Evolutionary conservation across 768 basidiomycete species (phyloP), one percentile per base, ranked within the genome.

Genomic region (Russula olivacea): DNA sequence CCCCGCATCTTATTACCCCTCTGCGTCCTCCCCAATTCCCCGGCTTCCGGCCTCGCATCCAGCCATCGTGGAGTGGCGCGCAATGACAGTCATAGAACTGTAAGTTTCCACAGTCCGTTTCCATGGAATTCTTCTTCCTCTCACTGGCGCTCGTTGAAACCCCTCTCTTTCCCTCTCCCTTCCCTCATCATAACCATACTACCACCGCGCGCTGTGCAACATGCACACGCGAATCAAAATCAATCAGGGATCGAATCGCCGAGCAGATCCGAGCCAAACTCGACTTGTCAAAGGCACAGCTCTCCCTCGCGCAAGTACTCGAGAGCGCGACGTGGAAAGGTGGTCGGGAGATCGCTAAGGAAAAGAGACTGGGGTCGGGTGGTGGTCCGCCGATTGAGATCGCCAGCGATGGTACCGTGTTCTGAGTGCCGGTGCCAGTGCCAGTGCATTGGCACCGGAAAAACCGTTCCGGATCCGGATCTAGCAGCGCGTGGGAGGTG

Each of bases 241-340:
- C 28, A 36, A 36, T 36, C 36, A 36, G 36, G 36, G 93, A 97
- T 73, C 85, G 89, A 61, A 83, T 93, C 59, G 89, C 89, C 0
- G 76, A 82, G 38, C 79, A 79, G 17, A 85, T 98, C 63, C 85
- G 91, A 50, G 68, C 72, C 57, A 79, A 83, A 64, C 77, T 91
- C 55, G 75, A 76, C 1, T 72, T 89, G 28, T 75, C 76, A 0
- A 67, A 73, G 2, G 76, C 79, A 1, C 76, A 85, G 51, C 79
- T 98, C 28, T 81, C 83, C 0, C 81, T 95, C 9, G 88, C 93
- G 0, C 96, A 98, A 72, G 85, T 98, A 0, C 78, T 99, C 38
- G 96, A 98, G 75, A 86, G 87, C 55, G 95, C 94, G 2, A 98
- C 94, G 0, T 99, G 96, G 96, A 96, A 95, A 71, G 93, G 93